A percentile compares a stretch with the other conserved stretches of the same genome.
phyloP scores from a whole-genome alignment of 2,329 filamentous ascomycete genomes.

The Phoma herbarum region DNA sequence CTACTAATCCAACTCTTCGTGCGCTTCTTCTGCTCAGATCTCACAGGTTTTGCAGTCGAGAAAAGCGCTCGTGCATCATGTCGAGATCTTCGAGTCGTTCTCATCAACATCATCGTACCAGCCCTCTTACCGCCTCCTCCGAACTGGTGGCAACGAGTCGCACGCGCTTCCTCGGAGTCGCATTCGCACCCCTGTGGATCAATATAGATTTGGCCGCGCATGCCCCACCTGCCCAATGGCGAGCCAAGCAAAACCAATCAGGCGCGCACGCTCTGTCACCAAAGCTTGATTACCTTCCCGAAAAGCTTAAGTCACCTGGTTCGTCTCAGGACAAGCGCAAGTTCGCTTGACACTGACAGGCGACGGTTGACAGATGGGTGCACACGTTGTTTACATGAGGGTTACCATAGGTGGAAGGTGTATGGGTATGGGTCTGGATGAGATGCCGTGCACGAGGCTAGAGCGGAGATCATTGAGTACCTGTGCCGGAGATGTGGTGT shows the following conservation, averaged over 20 bases:
- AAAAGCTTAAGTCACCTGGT: constrained; percentile 28
- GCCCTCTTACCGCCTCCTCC: neutral
- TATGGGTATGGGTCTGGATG: neutral
- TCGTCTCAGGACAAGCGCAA: neutral
- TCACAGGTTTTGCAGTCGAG: too few species aligned
- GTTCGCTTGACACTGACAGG: neutral
- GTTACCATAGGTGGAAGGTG: constrained; percentile 7
- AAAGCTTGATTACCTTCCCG: constrained; percentile 34
- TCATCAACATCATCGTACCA: too few species aligned
- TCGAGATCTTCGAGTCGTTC: neutral
- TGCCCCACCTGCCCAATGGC: neutral
- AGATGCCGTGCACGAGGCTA: constrained; percentile 1
- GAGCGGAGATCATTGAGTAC: neutral
- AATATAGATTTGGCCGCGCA: neutral
- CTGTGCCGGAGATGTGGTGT: neutral
- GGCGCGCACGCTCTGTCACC: constrained; percentile 22
- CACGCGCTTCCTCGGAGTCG: neutral
- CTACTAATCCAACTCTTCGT: neutral
- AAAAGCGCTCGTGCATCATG: neutral
- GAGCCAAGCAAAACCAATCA: constrained; percentile 28
- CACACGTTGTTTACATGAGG: constrained; percentile 2
- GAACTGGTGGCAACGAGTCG: constrained; percentile 1
- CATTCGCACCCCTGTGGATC: constrained; percentile 8
- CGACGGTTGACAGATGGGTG: neutral
- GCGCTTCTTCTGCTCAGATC: neutral